These are phyloP conservation scores for Coemansia sp. DNA, from an alignment of 192 early-diverging fungal genomes.

Conservation along the genomic window DNA sequence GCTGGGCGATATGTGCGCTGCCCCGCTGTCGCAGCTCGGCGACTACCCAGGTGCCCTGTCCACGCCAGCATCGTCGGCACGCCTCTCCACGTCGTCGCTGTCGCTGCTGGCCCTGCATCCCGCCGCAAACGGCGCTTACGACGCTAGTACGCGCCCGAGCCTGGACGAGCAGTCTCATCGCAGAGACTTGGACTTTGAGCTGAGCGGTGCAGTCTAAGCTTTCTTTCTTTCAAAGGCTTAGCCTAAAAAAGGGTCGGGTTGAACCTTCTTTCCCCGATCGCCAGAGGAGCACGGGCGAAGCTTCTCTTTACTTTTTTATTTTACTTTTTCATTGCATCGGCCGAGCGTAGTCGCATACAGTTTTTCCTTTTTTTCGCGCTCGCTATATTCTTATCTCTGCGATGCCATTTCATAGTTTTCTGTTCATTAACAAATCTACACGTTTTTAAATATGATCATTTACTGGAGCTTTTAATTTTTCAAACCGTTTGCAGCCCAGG, in stretches of 20 bases:
- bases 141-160: slow-evolving; percentile 7
- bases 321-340: too few species aligned
- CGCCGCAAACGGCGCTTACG: neutral
- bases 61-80: slow-evolving; percentile 43
- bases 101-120: slow-evolving; percentile 29
- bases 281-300: too few species aligned
- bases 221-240: too few species aligned
- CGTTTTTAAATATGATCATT: neutral
- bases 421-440: neutral
- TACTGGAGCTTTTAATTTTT: neutral
- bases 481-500: too few species aligned
- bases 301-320: too few species aligned
- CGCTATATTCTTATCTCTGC: neutral
- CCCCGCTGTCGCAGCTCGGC: slow-evolving; percentile 7
- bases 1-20: slow-evolving; percentile 3
- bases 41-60: slow-evolving; percentile 30
- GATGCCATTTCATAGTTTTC: slow-evolving; percentile 1
- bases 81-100: slow-evolving; percentile 41
- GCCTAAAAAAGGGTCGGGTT: too few species aligned
- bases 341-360: neutral
- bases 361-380: neutral
- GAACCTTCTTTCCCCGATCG: too few species aligned
- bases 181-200: slow-evolving; percentile 4
- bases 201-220: slow-evolving; percentile 2
- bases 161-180: slow-evolving; percentile 8